phyloP scores from a whole-genome alignment of 2,329 filamentous ascomycete species.

The Verticillium nonalfalfae region DNA sequence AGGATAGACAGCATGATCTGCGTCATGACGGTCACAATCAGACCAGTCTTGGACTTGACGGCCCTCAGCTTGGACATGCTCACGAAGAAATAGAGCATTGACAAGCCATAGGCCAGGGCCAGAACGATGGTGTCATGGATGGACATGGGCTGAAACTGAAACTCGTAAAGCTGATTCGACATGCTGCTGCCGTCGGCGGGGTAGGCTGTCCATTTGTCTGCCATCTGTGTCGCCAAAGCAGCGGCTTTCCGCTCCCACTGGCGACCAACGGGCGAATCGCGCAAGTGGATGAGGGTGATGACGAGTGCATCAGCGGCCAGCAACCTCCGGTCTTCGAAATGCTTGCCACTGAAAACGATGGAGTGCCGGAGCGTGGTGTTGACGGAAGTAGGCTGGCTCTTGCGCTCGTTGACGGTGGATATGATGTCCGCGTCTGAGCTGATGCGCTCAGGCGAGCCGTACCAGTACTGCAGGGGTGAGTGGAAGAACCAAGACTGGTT shows the following conservation, averaged over 20 bases:
- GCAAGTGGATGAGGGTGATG: constrained; percentile 66
- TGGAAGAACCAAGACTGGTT: constrained; percentile 71
- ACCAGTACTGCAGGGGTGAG: constrained; percentile 79
- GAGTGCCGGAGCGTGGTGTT: constrained; percentile 72
- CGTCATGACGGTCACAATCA: constrained; percentile 63
- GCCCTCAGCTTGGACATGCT: constrained; percentile 65
- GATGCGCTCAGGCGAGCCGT: constrained; percentile 55
- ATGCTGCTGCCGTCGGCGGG: constrained; percentile 48
- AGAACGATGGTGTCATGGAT: constrained; percentile 58
- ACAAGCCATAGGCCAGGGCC: constrained; percentile 57
- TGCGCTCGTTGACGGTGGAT: constrained; percentile 60
- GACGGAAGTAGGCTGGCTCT: constrained; percentile 56
- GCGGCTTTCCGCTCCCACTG: constrained; percentile 59
- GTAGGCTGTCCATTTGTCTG: constrained; percentile 58
- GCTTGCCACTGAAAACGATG: constrained; percentile 77
- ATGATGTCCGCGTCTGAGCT: constrained; percentile 57
- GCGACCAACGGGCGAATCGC: constrained; percentile 55
- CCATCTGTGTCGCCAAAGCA: constrained; percentile 40
- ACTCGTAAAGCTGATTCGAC: constrained; percentile 64
- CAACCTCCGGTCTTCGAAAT: constrained; percentile 60
- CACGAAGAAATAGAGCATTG: constrained; percentile 57
- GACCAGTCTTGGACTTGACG: constrained; percentile 67
- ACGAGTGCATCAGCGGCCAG: constrained; percentile 72
- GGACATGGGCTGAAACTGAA: constrained; percentile 71
- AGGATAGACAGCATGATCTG: constrained; percentile 69